These are phyloP conservation scores for Boletus rex-veris DNA, from an alignment of 768 basidiomycete genomes.

Conservation along the genomic window DNA sequence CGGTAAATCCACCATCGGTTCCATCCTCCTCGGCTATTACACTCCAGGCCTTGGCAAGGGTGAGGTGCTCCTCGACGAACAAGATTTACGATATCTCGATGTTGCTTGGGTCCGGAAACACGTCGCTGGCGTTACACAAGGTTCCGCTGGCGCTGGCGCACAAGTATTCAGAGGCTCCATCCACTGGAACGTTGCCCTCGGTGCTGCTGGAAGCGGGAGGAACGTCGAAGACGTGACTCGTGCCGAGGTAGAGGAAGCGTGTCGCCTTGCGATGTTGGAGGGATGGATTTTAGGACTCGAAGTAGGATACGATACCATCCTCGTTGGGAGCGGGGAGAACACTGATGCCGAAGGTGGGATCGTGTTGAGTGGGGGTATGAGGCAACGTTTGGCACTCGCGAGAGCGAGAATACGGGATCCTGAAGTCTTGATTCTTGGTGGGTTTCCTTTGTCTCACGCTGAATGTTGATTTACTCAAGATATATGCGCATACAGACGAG, in stretches of 20 bases:
- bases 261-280: conserved; percentile 80
- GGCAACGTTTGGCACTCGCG: conserved; percentile 86
- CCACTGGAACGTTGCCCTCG: conserved; percentile 85
- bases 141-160: conserved; percentile 46
- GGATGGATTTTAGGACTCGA: conserved; percentile 85
- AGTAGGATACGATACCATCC: conserved; percentile 79
- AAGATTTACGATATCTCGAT: conserved; percentile 74
- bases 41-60: conserved; percentile 49
- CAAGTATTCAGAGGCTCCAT: conserved; percentile 71
- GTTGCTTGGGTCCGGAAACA: conserved; percentile 61
- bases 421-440: conserved; percentile 85
- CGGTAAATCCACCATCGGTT: conserved; percentile 71
- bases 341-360: conserved; percentile 48
- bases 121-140: conserved; percentile 77
- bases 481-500: conserved; percentile 49
- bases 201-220: conserved; percentile 48
- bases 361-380: conserved; percentile 86
- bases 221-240: conserved; percentile 51
- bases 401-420: conserved; percentile 84
- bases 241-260: conserved; percentile 75
- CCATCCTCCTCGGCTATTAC: conserved; percentile 72
- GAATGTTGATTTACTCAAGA: background rate
- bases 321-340: conserved; percentile 48
- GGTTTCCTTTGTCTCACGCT: conserved; percentile 28
- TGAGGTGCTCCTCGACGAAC: conserved; percentile 75